Evolutionary conservation across 1,284 basidiomycete species (phyloP).

Genomic region (Trametes versicolor): DNA sequence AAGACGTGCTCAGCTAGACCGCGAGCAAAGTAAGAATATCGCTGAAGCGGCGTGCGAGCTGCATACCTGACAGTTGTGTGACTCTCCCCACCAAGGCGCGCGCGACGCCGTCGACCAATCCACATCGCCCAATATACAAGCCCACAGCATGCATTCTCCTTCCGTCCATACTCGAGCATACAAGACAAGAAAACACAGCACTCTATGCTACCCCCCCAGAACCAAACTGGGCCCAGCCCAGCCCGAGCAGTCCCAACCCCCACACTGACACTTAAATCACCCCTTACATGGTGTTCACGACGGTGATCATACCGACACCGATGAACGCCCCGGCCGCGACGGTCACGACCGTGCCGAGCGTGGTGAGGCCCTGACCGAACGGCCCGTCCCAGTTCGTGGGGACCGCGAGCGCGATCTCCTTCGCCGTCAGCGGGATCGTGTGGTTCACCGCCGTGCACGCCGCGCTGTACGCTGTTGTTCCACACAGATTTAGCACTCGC

Average conservation of each 20-base stretch:
- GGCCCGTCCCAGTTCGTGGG: conserved; percentile 70
- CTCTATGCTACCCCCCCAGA: background rate
- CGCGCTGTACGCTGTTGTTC: conserved; percentile 55
- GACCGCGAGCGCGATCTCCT: conserved; percentile 44
- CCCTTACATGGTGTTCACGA: conserved; percentile 60
- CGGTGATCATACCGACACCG: conserved; percentile 53
- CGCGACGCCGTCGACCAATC: too few species aligned
- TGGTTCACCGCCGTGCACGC: conserved; percentile 51
- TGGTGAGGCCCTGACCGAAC: conserved; percentile 54
- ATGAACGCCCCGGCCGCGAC: conserved; percentile 59
- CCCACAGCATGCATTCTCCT: conserved; percentile 10
- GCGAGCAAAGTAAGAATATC: too few species aligned
- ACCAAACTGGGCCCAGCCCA: conserved; percentile 19
- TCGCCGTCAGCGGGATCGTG: conserved; percentile 45
- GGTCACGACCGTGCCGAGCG: conserved; percentile 52
- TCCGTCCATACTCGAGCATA: background rate
- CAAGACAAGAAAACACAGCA: background rate
- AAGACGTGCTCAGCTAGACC: too few species aligned
- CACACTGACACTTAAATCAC: background rate
- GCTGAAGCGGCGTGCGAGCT: too few species aligned
- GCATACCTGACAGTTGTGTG: too few species aligned
- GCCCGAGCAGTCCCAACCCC: background rate
- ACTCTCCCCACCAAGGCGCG: too few species aligned
- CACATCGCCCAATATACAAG: too few species aligned
- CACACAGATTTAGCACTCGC: background rate